Conservation (phyloP, 148 eudicot genomes). For the Rheum nobile region DNA sequence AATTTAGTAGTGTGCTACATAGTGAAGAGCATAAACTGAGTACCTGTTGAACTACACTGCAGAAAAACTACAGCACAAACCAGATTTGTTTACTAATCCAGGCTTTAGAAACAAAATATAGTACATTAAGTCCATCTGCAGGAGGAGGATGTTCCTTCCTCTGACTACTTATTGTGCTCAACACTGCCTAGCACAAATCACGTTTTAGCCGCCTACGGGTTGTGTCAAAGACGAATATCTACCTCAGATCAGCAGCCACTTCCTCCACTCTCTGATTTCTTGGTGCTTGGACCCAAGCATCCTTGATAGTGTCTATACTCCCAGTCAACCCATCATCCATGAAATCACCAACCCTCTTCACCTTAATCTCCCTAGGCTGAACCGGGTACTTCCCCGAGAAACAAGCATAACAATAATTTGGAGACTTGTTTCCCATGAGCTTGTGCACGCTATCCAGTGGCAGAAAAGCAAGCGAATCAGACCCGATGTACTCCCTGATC, state of each 20-base stretch:
- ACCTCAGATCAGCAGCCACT: slow-evolving; percentile 5
- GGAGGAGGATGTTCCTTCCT: neutral
- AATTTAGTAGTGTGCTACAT: neutral
- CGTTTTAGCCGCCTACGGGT: neutral
- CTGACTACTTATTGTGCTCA: neutral
- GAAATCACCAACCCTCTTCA: slow-evolving; percentile 51
- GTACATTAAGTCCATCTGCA: neutral
- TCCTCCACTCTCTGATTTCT: slow-evolving; percentile 21
- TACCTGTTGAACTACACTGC: neutral
- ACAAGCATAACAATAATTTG: slow-evolving; percentile 50
- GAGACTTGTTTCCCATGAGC: slow-evolving; percentile 27
- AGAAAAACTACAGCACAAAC: neutral
- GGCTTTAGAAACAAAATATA: neutral
- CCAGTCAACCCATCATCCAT: slow-evolving; percentile 34
- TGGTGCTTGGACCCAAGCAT: slow-evolving; percentile 36
- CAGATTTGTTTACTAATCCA: neutral
- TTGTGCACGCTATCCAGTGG: slow-evolving; percentile 42
- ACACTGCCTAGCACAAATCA: neutral
- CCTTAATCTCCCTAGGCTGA: slow-evolving; percentile 33
- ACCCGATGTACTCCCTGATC: slow-evolving; percentile 32
- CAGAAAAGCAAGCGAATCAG: slow-evolving; percentile 78
- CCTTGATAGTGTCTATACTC: slow-evolving; percentile 24
- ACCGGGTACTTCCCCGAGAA: slow-evolving; percentile 57
- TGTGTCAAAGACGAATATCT: neutral
- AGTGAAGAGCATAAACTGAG: neutral